These are phyloP conservation scores for Akanthomyces dipterigenus DNA, from an alignment of 2,329 filamentous ascomycete genomes.

Conservation along the genomic window DNA sequence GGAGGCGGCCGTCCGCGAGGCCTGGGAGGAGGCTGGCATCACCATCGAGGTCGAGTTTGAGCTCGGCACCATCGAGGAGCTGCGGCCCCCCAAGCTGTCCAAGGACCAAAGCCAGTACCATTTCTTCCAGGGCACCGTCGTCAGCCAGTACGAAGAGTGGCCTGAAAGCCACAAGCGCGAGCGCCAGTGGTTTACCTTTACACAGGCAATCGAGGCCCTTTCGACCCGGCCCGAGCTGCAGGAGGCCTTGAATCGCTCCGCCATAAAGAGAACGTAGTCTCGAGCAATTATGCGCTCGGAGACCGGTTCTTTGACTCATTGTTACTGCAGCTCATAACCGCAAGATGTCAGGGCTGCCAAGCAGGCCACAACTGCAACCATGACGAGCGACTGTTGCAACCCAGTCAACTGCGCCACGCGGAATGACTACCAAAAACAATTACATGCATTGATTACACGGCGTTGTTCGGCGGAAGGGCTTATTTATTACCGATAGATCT, in stretches of 20 bases:
- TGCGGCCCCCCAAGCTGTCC: slow-evolving; percentile 67
- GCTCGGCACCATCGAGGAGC: slow-evolving; percentile 80
- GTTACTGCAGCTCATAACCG: neutral
- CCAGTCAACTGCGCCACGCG: neutral
- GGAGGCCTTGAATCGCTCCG: slow-evolving; percentile 78
- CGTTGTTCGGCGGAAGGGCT: slow-evolving; percentile 6
- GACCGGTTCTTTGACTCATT: neutral
- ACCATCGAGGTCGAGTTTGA: slow-evolving; percentile 77
- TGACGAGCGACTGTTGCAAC: neutral
- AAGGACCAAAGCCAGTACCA: slow-evolving; percentile 61
- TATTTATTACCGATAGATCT: slow-evolving; percentile 9
- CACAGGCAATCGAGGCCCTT: slow-evolving; percentile 72
- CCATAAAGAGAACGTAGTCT: slow-evolving; percentile 42
- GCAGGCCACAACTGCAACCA: neutral
- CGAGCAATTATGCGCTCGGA: neutral
- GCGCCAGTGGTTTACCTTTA: slow-evolving; percentile 82
- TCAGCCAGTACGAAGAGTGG: slow-evolving; percentile 80
- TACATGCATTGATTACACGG: slow-evolving; percentile 7
- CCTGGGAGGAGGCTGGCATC: slow-evolving; percentile 97
- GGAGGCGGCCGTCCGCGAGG: slow-evolving; percentile 80
- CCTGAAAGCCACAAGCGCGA: slow-evolving; percentile 89
- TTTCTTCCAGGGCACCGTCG: slow-evolving; percentile 84
- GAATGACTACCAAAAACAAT: slow-evolving; percentile 3
- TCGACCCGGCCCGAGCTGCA: slow-evolving; percentile 76
- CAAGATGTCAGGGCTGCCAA: neutral